These are phyloP conservation scores for Venturia oleaginea DNA, from an alignment of 2,329 filamentous ascomycete species.

Conservation along the genomic window DNA sequence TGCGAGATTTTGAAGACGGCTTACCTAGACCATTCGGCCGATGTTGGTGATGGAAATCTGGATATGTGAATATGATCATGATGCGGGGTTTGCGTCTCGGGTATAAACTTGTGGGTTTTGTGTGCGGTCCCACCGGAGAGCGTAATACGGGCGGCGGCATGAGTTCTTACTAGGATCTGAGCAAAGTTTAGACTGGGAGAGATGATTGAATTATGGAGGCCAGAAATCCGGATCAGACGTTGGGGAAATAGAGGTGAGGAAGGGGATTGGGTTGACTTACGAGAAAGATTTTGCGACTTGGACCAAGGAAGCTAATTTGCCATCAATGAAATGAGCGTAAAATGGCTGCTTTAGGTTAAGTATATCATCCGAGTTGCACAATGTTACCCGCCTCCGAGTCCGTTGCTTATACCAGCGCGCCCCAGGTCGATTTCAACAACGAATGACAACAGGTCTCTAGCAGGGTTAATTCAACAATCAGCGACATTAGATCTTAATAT, in stretches of 20 bases:
- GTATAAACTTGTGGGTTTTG: not conserved
- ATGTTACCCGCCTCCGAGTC: no score
- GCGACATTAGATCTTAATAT: no score
- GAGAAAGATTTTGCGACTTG: not conserved
- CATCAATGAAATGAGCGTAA: not conserved
- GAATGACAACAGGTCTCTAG: no score
- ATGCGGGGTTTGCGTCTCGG: not conserved
- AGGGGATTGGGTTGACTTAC: not conserved
- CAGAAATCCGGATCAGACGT: no score
- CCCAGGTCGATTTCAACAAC: no score
- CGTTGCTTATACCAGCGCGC: no score
- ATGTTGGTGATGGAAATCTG: not conserved
- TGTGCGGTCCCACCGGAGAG: not conserved
- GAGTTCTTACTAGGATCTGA: not conserved
- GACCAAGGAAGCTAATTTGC: not conserved
- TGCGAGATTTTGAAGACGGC: not conserved
- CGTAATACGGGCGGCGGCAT: not conserved
- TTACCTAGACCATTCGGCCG: constrained; percentile 5
- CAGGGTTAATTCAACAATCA: no score
- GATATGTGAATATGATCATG: not conserved
- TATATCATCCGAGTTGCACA: not conserved
- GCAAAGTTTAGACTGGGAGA: not conserved
- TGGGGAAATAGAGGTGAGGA: not conserved
- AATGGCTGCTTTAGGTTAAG: not conserved
- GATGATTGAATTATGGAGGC: not conserved